Conservation (phyloP, 2,329 filamentous ascomycete genomes). For the Didymella arachidicola region DNA sequence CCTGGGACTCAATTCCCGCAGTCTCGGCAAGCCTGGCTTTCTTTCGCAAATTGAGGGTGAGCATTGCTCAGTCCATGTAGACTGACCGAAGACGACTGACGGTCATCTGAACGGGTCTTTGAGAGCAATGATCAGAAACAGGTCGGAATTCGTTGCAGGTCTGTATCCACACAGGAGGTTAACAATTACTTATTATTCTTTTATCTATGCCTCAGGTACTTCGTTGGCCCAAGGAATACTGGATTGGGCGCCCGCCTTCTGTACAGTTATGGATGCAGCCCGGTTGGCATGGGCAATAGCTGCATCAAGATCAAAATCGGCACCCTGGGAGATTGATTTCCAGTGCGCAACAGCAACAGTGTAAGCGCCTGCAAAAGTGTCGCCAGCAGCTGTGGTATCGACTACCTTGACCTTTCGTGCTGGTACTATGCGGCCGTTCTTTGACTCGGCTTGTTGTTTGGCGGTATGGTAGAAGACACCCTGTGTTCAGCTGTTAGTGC, state of each 20-base stretch:
- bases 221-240: conserved; percentile 72
- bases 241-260: conserved; percentile 69
- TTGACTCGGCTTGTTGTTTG: conserved; percentile 53
- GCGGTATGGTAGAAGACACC: conserved; percentile 56
- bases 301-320: conserved; percentile 60
- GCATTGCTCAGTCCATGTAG: too few relatives aligned
- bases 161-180: too few relatives aligned
- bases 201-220: conserved; percentile 41
- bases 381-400: conserved; percentile 92
- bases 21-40: too few relatives aligned
- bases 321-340: conserved; percentile 53
- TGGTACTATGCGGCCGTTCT: conserved; percentile 58
- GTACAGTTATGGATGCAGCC: conserved; percentile 71
- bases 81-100: too few relatives aligned
- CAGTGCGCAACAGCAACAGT: conserved; percentile 71
- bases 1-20: too few relatives aligned
- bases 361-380: conserved; percentile 92
- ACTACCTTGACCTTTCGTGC: conserved; percentile 80
- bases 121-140: too few relatives aligned
- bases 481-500: conserved; percentile 39
- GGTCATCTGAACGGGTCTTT: too few relatives aligned
- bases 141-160: too few relatives aligned
- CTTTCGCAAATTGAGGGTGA: too few relatives aligned
- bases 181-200: too few relatives aligned
- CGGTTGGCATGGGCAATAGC: conserved; percentile 68